Percentiles rank a stretch among this genome's conserved stretches.
phyloP scores from a whole-genome alignment of 2,329 filamentous ascomycete species.

The Colletotrichum limetticola region DNA sequence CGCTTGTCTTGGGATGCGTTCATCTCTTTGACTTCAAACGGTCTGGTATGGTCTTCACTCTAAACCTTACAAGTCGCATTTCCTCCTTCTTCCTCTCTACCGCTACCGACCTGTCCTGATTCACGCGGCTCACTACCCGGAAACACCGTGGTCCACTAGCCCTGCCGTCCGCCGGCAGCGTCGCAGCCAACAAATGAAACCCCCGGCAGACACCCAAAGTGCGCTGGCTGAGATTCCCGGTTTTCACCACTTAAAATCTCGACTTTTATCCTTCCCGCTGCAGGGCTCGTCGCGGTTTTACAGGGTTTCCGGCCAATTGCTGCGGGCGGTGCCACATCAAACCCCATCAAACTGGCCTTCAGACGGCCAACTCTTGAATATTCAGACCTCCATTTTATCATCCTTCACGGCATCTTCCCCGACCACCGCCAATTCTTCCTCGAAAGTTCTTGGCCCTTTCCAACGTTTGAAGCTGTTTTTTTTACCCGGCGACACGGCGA shows the following conservation, averaged over 20 bases:
- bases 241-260: slow-evolving; percentile 23
- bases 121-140: slow-evolving; percentile 16
- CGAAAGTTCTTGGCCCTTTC: neutral
- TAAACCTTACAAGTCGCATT: neutral
- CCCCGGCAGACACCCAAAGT: slow-evolving; percentile 15
- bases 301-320: neutral
- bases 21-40: neutral
- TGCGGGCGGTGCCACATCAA: slow-evolving; percentile 11
- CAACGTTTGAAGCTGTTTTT: neutral
- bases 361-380: neutral
- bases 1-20: neutral
- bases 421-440: slow-evolving; percentile 2
- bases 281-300: slow-evolving; percentile 17
- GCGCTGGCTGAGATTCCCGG: slow-evolving; percentile 22
- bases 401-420: neutral
- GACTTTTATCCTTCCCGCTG: slow-evolving; percentile 15
- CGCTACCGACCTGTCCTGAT: slow-evolving; percentile 17
- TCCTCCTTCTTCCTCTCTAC: neutral
- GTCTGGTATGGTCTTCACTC: neutral
- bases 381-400: neutral
- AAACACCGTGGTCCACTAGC: slow-evolving; percentile 22
- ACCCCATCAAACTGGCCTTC: neutral
- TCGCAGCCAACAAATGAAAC: slow-evolving; percentile 10
- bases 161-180: slow-evolving; percentile 24
- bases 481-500: slow-evolving; percentile 1